Evolutionary conservation across 805 yeast genomes (phyloP).

Genomic region (Cyberlindnera euphorbiae): DNA sequence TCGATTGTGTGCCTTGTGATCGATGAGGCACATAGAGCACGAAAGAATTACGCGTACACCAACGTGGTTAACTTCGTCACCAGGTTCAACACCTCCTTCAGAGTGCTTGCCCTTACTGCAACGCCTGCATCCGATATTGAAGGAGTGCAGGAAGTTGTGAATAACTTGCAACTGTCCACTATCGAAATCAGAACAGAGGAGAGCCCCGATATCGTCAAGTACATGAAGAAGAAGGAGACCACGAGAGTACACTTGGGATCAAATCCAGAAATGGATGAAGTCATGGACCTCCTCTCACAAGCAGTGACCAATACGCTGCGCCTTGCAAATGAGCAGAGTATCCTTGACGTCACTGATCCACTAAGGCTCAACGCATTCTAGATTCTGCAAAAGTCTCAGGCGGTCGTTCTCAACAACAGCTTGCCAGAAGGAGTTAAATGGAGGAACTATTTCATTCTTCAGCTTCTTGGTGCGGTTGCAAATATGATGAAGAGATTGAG

Average conservation of each 20-base stretch:
- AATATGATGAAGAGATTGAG: constrained; percentile 64
- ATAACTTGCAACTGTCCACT: constrained; percentile 64
- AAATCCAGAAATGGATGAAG: constrained; percentile 49
- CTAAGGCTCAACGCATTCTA: constrained; percentile 61
- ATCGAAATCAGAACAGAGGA: constrained; percentile 85
- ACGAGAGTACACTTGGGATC: constrained; percentile 53
- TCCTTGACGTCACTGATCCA: constrained; percentile 65
- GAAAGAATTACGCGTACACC: constrained; percentile 85
- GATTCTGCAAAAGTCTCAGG: constrained; percentile 64
- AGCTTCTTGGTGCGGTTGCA: constrained; percentile 65
- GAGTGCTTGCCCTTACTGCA: constrained; percentile 87
- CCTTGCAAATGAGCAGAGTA: constrained; percentile 57
- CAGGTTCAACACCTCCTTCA: constrained; percentile 58
- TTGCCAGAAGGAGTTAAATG: constrained; percentile 70
- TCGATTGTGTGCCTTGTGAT: constrained; percentile 70
- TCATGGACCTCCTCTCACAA: constrained; percentile 49
- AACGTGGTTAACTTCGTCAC: constrained; percentile 69
- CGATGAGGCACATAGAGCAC: constrained; percentile 95
- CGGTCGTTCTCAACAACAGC: constrained; percentile 46
- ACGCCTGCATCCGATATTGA: constrained; percentile 90
- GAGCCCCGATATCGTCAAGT: constrained; percentile 72
- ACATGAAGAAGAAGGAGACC: constrained; percentile 65
- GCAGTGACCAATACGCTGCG: constrained; percentile 66
- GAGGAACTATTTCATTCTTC: constrained; percentile 60
- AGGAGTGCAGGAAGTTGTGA: constrained; percentile 81